phyloP scores from a whole-genome alignment of 768 basidiomycete genomes.

The Boletus vermiculosoides region DNA sequence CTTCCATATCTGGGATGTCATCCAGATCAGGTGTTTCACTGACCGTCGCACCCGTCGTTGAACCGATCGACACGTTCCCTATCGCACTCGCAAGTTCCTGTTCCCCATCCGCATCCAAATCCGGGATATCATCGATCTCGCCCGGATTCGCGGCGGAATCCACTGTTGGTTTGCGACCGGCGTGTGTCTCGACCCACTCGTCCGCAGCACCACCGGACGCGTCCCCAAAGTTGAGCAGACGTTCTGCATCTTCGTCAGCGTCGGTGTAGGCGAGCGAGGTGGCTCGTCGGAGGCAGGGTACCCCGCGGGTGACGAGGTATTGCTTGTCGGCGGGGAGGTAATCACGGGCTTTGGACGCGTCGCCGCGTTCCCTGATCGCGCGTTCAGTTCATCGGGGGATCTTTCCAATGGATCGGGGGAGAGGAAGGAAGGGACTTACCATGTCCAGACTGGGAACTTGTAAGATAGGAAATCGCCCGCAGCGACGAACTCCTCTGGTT shows the following conservation, averaged over 20 bases:
- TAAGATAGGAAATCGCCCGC: constrained; percentile 96
- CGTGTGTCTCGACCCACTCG: constrained; percentile 99
- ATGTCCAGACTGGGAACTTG: constrained; percentile 98
- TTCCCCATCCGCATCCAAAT: constrained; percentile 73
- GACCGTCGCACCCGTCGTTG: constrained; percentile 33
- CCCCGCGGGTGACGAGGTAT: constrained; percentile 92
- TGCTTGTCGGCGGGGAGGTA: constrained; percentile 96
- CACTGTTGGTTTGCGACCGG: constrained; percentile 58
- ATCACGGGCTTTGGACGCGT: constrained; percentile 79
- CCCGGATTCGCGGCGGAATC: constrained; percentile 60
- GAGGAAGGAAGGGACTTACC: constrained; percentile 49
- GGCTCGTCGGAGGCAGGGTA: constrained; percentile 94
- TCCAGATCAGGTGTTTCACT: constrained; percentile 87
- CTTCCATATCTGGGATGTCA: constrained; percentile 99
- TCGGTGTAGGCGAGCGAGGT: constrained; percentile 92
- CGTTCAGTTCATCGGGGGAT: background rate
- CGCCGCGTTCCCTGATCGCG: constrained; percentile 82
- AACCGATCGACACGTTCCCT: constrained; percentile 43
- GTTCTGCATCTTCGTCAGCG: constrained; percentile 94
- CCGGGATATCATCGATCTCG: constrained; percentile 83
- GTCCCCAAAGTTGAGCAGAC: constrained; percentile 80
- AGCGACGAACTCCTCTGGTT: constrained; percentile 91
- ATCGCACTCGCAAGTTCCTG: constrained; percentile 46
- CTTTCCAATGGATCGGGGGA: background rate
- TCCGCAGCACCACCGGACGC: constrained; percentile 59